A percentile compares a stretch with the other conserved stretches of the same genome.
These are phyloP conservation scores for Hypoxylon sp. DNA, from an alignment of 2,329 filamentous ascomycete species.

Conservation along the genomic window DNA sequence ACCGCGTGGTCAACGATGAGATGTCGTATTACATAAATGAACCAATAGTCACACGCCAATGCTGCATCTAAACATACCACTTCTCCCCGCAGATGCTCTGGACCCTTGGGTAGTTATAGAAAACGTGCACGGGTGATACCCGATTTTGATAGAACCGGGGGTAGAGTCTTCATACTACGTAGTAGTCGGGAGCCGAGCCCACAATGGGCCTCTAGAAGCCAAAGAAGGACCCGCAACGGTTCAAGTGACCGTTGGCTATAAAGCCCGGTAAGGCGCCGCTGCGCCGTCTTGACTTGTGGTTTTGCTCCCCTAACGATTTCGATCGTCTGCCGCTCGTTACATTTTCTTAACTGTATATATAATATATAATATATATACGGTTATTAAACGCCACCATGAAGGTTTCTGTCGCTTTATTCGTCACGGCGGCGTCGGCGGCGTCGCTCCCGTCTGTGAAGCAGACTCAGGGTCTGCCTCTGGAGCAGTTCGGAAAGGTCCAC, in stretches of 20 bases:
- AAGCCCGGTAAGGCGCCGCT: slow-evolving; percentile 33
- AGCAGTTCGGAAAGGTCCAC: slow-evolving; percentile 46
- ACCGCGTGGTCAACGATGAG: slow-evolving; percentile 30
- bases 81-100: slow-evolving; percentile 12
- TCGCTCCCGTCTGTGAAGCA: slow-evolving; percentile 39
- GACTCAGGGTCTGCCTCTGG: slow-evolving; percentile 44
- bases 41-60: slow-evolving; percentile 36
- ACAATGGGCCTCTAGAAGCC: slow-evolving; percentile 29
- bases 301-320: slow-evolving; percentile 37
- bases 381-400: slow-evolving; percentile 46
- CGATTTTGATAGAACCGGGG: slow-evolving; percentile 35
- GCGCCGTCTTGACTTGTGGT: slow-evolving; percentile 16
- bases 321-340: slow-evolving; percentile 46
- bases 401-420: slow-evolving; percentile 48
- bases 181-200: slow-evolving; percentile 34
- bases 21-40: slow-evolving; percentile 38
- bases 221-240: slow-evolving; percentile 35
- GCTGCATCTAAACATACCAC: slow-evolving; percentile 30
- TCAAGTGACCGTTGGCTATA: slow-evolving; percentile 31
- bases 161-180: slow-evolving; percentile 35
- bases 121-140: slow-evolving; percentile 28
- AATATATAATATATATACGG: slow-evolving; percentile 40
- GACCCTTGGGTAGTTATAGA: slow-evolving; percentile 27
- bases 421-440: slow-evolving; percentile 48
- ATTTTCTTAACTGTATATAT: slow-evolving; percentile 38